Evolutionary conservation across 2,329 filamentous ascomycete genomes (phyloP), one percentile per base, ranked within the genome.

Genomic region (Epichloe hybrida): DNA sequence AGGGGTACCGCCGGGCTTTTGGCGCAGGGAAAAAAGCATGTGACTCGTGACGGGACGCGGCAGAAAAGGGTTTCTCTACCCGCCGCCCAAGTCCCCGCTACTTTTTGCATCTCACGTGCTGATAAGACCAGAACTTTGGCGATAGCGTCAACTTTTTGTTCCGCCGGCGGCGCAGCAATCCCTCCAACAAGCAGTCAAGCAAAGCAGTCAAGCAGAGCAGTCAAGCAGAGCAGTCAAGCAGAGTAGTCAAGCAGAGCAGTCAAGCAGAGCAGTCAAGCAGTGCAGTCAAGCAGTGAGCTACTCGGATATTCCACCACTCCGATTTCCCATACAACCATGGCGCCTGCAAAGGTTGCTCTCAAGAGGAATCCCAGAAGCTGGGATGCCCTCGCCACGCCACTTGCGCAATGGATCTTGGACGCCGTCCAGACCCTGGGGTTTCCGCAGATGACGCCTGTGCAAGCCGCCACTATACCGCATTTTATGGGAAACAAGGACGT

Each of bases 401-500:
- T 72, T n/a, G 61, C 67, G 35, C 62, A 66, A 79, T 97, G 90
- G 88, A 81, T 93, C 51, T 72, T 93, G 50, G 87, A 94, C 57
- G 89, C 88, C 53, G 82, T 94, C 46, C 75, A 81, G 47, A 80
- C 83, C 56, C 91, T 93, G 83, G 88, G 88, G 54, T 95, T 95
- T 67, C 72, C 76, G 55, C 83, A 85, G 64, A 90, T 93, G 76
- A 96, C 90, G 3, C 91, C 91, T 1, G 90, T 96, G n/a, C 91
- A 97, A 69, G 88, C 90, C 43, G 91, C 88, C 53, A 85, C 88
- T 4, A 85, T 96, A 57, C 88, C 89, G 12, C 78, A 95, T 48
- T 93, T 95, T 64, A 83, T 90, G 69, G 83, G 81, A 48, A 86
- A 95, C 65, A 95, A 94, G 62, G 89, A 95, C 66, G 87, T 95